Percentiles rank a stretch among this genome's conserved stretches.
phyloP scores from a whole-genome alignment of 1,284 basidiomycete genomes.

The Ceratobasidium sp. region DNA sequence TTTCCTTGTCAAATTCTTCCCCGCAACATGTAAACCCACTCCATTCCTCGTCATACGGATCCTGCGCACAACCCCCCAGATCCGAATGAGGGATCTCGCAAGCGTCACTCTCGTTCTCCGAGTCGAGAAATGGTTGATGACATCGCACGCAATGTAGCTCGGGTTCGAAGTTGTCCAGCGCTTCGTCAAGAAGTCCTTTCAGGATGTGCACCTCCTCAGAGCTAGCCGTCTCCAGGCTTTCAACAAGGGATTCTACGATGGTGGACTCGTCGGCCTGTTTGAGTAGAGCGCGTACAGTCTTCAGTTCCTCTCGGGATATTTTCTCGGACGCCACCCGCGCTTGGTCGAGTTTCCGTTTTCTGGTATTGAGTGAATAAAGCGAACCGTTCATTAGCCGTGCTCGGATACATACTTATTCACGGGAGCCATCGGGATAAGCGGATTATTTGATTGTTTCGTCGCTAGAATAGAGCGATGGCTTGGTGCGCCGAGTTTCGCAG shows the following conservation, averaged over 20 bases:
- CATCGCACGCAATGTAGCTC: conserved; percentile 22
- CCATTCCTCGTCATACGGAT: neutral
- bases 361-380: neutral
- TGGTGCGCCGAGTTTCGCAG: no score
- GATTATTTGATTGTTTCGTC: no score
- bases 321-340: neutral
- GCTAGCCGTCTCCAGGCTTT: neutral
- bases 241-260: neutral
- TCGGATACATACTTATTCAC: no score
- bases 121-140: neutral
- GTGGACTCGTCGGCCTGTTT: neutral
- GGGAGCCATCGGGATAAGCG: no score
- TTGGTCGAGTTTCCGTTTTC: conserved; percentile 10
- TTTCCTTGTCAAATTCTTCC: neutral
- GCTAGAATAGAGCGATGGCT: no score
- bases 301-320: neutral
- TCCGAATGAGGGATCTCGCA: conserved; percentile 14
- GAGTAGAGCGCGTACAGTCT: neutral
- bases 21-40: conserved; percentile 8
- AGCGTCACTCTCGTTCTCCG: neutral
- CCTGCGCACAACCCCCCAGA: neutral
- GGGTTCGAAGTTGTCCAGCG: neutral
- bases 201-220: neutral
- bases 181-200: neutral
- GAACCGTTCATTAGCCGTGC: no score